Conservation (phyloP, 768 basidiomycete species). For the Tricholoma bakamatsutake region DNA sequence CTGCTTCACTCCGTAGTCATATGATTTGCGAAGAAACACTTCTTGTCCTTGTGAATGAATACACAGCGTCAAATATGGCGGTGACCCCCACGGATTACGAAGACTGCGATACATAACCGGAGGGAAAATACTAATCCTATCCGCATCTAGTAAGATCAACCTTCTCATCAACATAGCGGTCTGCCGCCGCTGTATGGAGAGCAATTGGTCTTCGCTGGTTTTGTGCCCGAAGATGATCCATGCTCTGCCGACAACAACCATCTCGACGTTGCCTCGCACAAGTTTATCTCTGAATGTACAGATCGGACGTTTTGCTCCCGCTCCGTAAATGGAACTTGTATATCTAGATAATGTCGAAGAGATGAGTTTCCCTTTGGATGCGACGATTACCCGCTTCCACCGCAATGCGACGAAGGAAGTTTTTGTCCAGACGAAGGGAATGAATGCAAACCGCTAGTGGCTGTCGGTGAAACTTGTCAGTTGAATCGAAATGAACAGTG, state of each 20-base stretch:
- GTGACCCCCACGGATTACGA: too few species aligned
- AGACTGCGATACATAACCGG: not conserved
- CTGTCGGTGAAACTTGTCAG: conserved; percentile 46
- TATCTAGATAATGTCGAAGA: conserved; percentile 46
- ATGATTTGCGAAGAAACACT: too few species aligned
- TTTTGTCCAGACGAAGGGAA: conserved; percentile 69
- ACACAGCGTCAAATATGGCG: too few species aligned
- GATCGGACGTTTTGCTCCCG: conserved; percentile 51
- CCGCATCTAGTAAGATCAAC: not conserved
- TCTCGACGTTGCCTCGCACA: conserved; percentile 48
- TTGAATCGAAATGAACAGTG: conserved; percentile 60
- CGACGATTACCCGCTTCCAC: conserved; percentile 35
- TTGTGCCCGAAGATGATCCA: conserved; percentile 6
- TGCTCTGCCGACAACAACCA: conserved; percentile 44
- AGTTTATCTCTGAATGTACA: conserved; percentile 57
- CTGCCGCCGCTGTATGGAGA: conserved; percentile 26
- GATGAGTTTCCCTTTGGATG: conserved; percentile 60
- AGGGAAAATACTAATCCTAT: not conserved
- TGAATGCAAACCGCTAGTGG: conserved; percentile 39
- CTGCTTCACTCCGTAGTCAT: too few species aligned
- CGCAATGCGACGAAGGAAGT: conserved; percentile 43
- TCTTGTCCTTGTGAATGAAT: too few species aligned
- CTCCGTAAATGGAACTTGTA: conserved; percentile 38
- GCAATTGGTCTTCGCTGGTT: conserved; percentile 17
- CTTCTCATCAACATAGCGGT: conserved; percentile 12